Percentiles rank a stretch among this genome's conserved stretches.
These are phyloP conservation scores for Debaryomyces fabryi DNA, from an alignment of 1,139 yeast species.

Conservation along the genomic window DNA sequence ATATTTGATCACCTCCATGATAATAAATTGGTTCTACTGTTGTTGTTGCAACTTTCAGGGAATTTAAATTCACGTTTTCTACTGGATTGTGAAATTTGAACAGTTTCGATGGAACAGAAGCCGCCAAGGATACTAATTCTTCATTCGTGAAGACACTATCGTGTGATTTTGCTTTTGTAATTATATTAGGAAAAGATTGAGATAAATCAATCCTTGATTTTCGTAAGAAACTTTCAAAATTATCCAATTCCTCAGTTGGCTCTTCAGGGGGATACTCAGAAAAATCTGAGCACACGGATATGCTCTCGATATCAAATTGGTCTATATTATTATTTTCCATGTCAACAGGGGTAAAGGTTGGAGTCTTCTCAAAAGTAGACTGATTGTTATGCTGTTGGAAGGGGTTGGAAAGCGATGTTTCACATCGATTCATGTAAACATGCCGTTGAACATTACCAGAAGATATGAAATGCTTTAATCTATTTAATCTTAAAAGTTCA, in stretches of 20 bases:
- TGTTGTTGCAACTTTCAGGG: conserved; percentile 27
- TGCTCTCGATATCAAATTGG: conserved; percentile 21
- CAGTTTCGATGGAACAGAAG: background rate
- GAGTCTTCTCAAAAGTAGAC: conserved; percentile 17
- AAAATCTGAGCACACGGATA: conserved; percentile 31
- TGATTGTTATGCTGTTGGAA: conserved; percentile 4
- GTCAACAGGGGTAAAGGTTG: conserved; percentile 11
- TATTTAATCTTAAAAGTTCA: conserved; percentile 23
- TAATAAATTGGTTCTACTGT: conserved; percentile 34
- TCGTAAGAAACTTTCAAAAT: conserved; percentile 38
- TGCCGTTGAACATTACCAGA: background rate
- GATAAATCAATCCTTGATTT: conserved; percentile 36
- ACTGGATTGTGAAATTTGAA: conserved; percentile 45
- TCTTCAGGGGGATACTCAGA: conserved; percentile 28
- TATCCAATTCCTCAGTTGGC: conserved; percentile 24
- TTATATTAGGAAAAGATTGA: conserved; percentile 35
- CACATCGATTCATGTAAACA: conserved; percentile 6
- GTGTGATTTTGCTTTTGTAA: conserved; percentile 29
- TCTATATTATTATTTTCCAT: conserved; percentile 3
- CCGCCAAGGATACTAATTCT: background rate
- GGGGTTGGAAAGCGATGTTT: background rate
- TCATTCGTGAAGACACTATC: conserved; percentile 24
- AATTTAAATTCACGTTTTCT: conserved; percentile 26
- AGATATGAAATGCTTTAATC: conserved; percentile 30
- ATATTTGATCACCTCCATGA: background rate